Evolutionary conservation across 306 rosid species (phyloP).

Genomic region (Vigna reflexopilosa): DNA sequence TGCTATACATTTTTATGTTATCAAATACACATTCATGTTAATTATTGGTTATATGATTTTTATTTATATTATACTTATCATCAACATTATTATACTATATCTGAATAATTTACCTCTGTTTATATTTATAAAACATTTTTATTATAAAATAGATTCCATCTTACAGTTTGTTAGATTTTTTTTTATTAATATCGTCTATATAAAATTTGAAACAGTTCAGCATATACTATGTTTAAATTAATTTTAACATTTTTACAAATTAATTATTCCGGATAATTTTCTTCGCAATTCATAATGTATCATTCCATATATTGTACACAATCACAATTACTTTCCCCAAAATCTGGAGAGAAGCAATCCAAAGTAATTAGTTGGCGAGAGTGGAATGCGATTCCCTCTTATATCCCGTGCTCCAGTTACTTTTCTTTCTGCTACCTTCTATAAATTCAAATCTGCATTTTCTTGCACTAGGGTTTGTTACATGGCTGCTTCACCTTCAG

Average conservation of each 20-base stretch:
- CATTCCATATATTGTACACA: not conserved
- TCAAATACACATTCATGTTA: too few species aligned
- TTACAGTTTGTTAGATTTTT: too few species aligned
- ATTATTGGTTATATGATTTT: too few species aligned
- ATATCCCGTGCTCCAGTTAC: slow-evolving; percentile 4
- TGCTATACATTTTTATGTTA: too few species aligned
- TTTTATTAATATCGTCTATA: too few species aligned
- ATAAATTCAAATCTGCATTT: slow-evolving; percentile 34
- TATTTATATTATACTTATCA: too few species aligned
- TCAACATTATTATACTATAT: too few species aligned
- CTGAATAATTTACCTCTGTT: too few species aligned
- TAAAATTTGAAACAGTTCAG: too few species aligned
- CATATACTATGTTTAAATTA: too few species aligned
- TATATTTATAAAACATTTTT: too few species aligned
- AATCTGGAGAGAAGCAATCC: not conserved
- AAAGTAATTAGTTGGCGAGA: not conserved
- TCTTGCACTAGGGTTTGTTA: slow-evolving; percentile 35
- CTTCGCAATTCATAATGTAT: not conserved
- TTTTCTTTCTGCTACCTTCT: slow-evolving; percentile 28
- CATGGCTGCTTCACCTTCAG: slow-evolving; percentile 38
- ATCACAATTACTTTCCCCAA: not conserved
- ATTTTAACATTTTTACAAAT: not conserved
- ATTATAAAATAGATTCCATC: too few species aligned
- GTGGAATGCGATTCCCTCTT: slow-evolving; percentile 28
- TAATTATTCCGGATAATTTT: not conserved